Evolutionary conservation across 441 rosid genomes (phyloP), one percentile per base, ranked within the genome.

Genomic region (Melastoma candidum): DNA sequence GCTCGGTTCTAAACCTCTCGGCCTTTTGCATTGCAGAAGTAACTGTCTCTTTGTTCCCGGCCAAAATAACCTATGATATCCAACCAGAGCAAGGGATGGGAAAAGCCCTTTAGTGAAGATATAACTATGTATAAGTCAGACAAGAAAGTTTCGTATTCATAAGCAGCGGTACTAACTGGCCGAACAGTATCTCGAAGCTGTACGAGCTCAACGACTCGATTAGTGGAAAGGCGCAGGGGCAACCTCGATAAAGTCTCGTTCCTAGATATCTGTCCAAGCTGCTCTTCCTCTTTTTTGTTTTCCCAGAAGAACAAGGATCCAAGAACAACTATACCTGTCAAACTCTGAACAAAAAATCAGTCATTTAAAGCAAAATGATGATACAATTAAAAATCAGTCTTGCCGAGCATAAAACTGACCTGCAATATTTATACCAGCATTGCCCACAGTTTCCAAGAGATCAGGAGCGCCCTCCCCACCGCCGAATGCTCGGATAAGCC

Each of bases 251-350:
- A 80, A 59, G 89, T 87, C 70, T 92, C 95, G 57, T 88, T 78
- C 63, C 94, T 77, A 51, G 87, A 71, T 61, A 88, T 92, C 70
- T 87, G 92, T 53, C 77, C 83, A 71, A 87, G 79, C 72, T 92
- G 98, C 69, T 85, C 96, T 75, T 87, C 96, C 77, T 85, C 96
- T 75, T 77, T 85, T 77, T 82, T 92, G 62, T 84, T 88, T 74
- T 92, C 95, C 97, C 95, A 88, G 51, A 55, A 52, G 60, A 48
- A 75, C 63, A 88, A 65, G 49, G 85, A 77, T 74, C 81, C 86
- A 50, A 85, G 67, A 68, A 74, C 81, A 70, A 81, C 54, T 48
- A 88, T 82, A 77, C 98, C 95, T 88, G 94, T 44, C 70, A 76
- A 66, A 79, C 62, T 68, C 94, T 82, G 89, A 74, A 81, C 69